A percentile compares a stretch with the other conserved stretches of the same genome.
Conservation (phyloP, 169 alveolate species). For the Plasmodium blacklocki region DNA sequence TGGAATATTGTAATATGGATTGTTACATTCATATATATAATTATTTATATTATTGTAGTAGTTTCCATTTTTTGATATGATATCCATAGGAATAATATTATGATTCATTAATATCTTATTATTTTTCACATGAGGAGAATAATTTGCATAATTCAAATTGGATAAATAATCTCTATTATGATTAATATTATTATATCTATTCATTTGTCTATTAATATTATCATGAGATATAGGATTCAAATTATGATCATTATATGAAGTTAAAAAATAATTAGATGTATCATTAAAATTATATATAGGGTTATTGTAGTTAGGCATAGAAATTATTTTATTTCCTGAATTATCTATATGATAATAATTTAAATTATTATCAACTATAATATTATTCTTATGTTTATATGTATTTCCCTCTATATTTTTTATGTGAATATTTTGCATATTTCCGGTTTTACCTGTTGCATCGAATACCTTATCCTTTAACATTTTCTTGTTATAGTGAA, state of each 20-base stretch:
- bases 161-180: not conserved
- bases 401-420: not conserved
- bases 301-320: not conserved
- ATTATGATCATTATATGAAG: not conserved
- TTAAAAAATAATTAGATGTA: not conserved
- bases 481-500: not conserved
- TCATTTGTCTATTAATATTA: not conserved
- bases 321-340: slow-evolving; percentile 2
- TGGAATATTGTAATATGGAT: slow-evolving; percentile 20
- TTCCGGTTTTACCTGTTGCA: not conserved
- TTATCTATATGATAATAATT: not conserved
- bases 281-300: slow-evolving; percentile 19
- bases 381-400: slow-evolving; percentile 5
- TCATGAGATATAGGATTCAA: slow-evolving; percentile 6
- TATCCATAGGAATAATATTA: slow-evolving; percentile 18
- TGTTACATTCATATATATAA: slow-evolving; percentile 2
- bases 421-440: not conserved
- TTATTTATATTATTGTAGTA: slow-evolving; percentile 19
- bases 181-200: not conserved
- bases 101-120: not conserved
- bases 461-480: not conserved
- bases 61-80: slow-evolving; percentile 6
- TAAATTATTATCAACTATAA: not conserved
- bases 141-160: not conserved
- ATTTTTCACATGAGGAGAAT: not conserved